A percentile compares a stretch with the other conserved stretches of the same genome.
These are phyloP conservation scores for Colletotrichum viniferum DNA, from an alignment of 2,329 filamentous ascomycete species.

Conservation along the genomic window DNA sequence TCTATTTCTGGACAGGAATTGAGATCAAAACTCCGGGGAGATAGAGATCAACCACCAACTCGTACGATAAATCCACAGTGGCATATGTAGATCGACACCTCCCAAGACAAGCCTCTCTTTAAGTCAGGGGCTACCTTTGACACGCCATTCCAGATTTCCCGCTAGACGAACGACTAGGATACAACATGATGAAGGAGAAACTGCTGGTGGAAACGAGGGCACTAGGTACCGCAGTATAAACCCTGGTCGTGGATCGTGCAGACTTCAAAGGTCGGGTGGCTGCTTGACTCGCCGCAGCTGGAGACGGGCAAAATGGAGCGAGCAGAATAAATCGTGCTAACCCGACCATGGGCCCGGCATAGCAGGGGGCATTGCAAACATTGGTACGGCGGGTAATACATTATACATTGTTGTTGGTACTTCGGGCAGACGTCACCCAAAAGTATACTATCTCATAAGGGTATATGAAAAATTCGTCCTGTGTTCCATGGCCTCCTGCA, in stretches of 20 bases:
- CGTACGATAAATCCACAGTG: not conserved
- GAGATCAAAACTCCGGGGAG: not conserved
- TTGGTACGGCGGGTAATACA: not conserved
- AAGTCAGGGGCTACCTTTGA: not conserved
- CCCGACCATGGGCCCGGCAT: not conserved
- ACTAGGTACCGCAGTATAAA: not conserved
- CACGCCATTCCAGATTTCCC: not conserved
- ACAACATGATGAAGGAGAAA: not conserved
- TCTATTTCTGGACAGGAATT: not conserved
- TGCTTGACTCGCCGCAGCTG: not conserved
- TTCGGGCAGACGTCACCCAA: not conserved
- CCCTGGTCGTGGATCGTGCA: not conserved
- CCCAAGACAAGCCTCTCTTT: not conserved
- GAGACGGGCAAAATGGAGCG: not conserved
- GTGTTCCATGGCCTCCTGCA: not conserved
- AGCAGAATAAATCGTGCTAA: not conserved
- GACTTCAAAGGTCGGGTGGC: not conserved
- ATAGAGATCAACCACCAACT: not conserved
- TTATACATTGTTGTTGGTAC: constrained; percentile 10
- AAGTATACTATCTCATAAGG: not conserved
- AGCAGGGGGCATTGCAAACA: not conserved
- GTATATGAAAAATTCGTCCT: constrained; percentile 7
- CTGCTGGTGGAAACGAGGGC: not conserved
- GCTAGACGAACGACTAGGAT: not conserved
- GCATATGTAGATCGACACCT: not conserved